phyloP scores from a whole-genome alignment of 768 basidiomycete genomes.

The Suillus plorans region DNA sequence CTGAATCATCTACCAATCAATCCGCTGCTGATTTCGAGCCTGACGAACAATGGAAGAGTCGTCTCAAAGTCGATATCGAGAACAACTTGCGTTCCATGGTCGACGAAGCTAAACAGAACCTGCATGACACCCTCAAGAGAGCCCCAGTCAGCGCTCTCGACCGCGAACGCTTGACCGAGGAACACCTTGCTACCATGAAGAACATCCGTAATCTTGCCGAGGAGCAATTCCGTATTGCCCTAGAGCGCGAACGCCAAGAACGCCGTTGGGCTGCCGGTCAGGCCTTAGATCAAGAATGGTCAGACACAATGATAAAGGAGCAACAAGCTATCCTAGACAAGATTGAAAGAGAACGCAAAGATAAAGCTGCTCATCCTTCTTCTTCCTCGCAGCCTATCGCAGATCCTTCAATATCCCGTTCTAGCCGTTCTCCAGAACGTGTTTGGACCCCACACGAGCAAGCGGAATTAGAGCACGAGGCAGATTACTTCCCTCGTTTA shows the following conservation, averaged over 20 bases:
- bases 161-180: constrained; percentile 37
- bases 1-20: constrained; percentile 12
- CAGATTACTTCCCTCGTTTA: constrained; percentile 18
- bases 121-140: constrained; percentile 50
- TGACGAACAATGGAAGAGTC: constrained; percentile 54
- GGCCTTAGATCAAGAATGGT: constrained; percentile 33
- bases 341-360: constrained; percentile 41
- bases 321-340: constrained; percentile 48
- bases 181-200: constrained; percentile 42
- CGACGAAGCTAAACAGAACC: constrained; percentile 62
- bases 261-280: constrained; percentile 48
- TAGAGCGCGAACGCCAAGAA: constrained; percentile 50
- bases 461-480: constrained; percentile 26
- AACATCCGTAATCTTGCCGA: constrained; percentile 45
- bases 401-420: background rate
- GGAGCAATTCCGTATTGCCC: constrained; percentile 43
- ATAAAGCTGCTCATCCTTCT: constrained; percentile 13
- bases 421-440: constrained; percentile 20
- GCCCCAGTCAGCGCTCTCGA: constrained; percentile 31
- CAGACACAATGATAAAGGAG: constrained; percentile 33
- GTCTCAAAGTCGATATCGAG: constrained; percentile 52
- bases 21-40: constrained; percentile 41
- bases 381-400: constrained; percentile 13
- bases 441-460: constrained; percentile 20
- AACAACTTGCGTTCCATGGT: constrained; percentile 40